Conservation (phyloP, 768 basidiomycete genomes). For the Leucosporidium yakuticum region DNA sequence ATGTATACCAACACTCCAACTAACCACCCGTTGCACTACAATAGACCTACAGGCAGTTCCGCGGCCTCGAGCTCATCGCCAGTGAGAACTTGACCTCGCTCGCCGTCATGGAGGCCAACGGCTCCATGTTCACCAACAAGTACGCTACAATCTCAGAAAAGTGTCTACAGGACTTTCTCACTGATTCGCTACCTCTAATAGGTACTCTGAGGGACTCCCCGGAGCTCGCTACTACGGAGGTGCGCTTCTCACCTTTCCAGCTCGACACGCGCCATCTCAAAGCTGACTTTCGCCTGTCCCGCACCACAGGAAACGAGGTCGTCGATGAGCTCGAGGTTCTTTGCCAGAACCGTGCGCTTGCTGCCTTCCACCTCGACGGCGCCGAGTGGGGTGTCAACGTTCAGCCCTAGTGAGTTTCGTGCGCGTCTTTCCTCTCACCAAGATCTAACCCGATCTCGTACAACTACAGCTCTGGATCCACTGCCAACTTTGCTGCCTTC, state of each 20-base stretch:
- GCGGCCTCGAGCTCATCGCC: constrained; percentile 95
- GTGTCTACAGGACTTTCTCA: not conserved
- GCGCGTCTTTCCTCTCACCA: constrained; percentile 34
- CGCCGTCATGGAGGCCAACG: constrained; percentile 96
- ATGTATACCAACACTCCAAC: not conserved
- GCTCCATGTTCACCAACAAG: constrained; percentile 97
- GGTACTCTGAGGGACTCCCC: constrained; percentile 94
- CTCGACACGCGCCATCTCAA: not conserved
- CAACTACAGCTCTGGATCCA: constrained; percentile 27
- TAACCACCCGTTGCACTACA: not conserved
- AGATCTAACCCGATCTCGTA: not conserved
- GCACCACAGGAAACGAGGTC: constrained; percentile 70
- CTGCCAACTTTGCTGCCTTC: constrained; percentile 80
- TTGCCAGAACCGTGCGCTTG: constrained; percentile 88
- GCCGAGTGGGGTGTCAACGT: constrained; percentile 95
- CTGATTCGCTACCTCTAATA: not conserved
- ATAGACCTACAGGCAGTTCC: constrained; percentile 96
- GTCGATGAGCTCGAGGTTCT: constrained; percentile 93
- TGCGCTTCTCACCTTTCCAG: not conserved
- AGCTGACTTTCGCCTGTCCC: not conserved
- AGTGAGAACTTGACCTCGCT: constrained; percentile 98
- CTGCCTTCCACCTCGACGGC: constrained; percentile 88
- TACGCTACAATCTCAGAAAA: constrained; percentile 39
- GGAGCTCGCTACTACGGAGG: constrained; percentile 54
- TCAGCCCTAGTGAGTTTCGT: constrained; percentile 86